phyloP scores from a whole-genome alignment of 257 asterid species.

The Ophiorrhiza pumila region DNA sequence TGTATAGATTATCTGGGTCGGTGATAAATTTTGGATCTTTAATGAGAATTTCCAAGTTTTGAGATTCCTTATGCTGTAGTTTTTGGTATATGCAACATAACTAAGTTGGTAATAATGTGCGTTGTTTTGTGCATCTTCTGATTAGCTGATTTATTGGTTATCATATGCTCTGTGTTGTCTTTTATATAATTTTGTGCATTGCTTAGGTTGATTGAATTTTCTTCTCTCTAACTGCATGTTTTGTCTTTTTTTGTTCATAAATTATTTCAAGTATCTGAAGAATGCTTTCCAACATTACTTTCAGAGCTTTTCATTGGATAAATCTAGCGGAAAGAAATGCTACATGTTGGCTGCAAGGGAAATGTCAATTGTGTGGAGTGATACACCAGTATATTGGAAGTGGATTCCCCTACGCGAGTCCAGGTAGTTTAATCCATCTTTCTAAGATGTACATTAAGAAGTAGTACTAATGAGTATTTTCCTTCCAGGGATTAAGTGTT shows the following conservation, averaged over 20 bases:
- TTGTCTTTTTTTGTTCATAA: background rate
- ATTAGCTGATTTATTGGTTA: background rate
- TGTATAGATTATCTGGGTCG: background rate
- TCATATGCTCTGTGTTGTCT: background rate
- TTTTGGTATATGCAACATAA: background rate
- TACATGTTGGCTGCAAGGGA: constrained; percentile 71
- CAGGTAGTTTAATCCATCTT: constrained; percentile 42
- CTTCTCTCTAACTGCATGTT: no score
- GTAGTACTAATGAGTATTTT: no score
- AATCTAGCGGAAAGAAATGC: constrained; percentile 64
- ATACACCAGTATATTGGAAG: constrained; percentile 56
- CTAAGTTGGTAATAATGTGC: background rate
- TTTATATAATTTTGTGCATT: background rate
- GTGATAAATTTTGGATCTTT: background rate
- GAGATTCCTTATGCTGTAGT: background rate
- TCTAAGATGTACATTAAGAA: background rate
- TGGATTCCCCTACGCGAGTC: constrained; percentile 49
- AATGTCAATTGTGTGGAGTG: constrained; percentile 52
- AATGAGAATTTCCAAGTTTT: background rate
- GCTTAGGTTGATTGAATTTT: no score
- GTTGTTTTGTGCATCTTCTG: background rate
- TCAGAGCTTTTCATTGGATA: constrained; percentile 75
- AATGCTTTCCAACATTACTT: background rate
- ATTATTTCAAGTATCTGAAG: constrained; percentile 22
- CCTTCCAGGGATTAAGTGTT: background rate